These are phyloP conservation scores for Penicillium sp. DNA, from an alignment of 2,329 filamentous ascomycete species.

Conservation along the genomic window DNA sequence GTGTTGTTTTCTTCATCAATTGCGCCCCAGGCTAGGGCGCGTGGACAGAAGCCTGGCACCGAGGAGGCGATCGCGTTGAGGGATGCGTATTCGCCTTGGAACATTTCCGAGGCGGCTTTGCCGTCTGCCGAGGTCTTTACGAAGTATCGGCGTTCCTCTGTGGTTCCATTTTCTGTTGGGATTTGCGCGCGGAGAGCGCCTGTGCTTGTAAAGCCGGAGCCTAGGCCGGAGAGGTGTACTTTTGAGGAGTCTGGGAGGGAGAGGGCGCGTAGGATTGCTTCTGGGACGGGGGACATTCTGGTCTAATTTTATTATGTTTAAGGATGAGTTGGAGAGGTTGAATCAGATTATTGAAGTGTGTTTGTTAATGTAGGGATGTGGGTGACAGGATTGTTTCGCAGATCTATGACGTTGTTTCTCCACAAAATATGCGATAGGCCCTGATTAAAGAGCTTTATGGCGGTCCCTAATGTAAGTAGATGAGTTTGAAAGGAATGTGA, in stretches of 20 bases:
- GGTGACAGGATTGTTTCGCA: slow-evolving; percentile 2
- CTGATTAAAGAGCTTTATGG: not conserved
- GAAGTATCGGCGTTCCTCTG: slow-evolving; percentile 36
- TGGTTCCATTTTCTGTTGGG: slow-evolving; percentile 16
- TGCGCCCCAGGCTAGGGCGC: slow-evolving; percentile 65
- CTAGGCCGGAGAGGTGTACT: slow-evolving; percentile 34
- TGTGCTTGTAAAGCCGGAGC: slow-evolving; percentile 44
- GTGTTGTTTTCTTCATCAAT: slow-evolving; percentile 41
- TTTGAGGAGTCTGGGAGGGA: slow-evolving; percentile 33
- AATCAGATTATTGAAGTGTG: not conserved
- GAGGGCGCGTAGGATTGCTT: slow-evolving; percentile 36
- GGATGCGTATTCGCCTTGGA: slow-evolving; percentile 70
- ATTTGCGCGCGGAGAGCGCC: slow-evolving; percentile 36
- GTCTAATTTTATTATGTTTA: not conserved
- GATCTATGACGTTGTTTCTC: slow-evolving; percentile 19
- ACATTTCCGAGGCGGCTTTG: slow-evolving; percentile 35
- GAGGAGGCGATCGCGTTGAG: slow-evolving; percentile 71
- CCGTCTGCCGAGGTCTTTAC: slow-evolving; percentile 37
- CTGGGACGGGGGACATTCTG: slow-evolving; percentile 30
- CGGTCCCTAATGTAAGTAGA: not conserved
- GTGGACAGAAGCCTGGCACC: slow-evolving; percentile 71
- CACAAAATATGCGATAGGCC: slow-evolving; percentile 5
- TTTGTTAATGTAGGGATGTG: slow-evolving; percentile 5
- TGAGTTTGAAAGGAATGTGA: not conserved
- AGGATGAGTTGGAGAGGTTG: not conserved